Percentiles rank a stretch among this genome's conserved stretches.
These are phyloP conservation scores for Blumeriella jaapii DNA, from an alignment of 2,329 filamentous ascomycete species.

Conservation along the genomic window DNA sequence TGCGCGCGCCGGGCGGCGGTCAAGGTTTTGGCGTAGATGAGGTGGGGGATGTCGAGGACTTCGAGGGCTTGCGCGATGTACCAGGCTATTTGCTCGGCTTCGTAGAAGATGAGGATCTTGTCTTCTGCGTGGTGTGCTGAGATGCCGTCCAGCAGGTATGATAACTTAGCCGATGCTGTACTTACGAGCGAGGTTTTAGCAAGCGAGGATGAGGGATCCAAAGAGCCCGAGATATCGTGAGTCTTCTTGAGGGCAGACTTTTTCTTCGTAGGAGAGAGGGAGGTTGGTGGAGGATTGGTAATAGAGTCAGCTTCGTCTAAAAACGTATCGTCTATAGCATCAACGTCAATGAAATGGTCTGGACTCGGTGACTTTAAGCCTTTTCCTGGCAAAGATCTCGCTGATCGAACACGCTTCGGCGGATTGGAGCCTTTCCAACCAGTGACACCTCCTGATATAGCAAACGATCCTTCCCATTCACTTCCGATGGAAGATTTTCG, in stretches of 20 bases:
- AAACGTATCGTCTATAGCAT: too few relatives aligned
- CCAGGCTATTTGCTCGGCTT: constrained; percentile 74
- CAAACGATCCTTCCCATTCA: too few relatives aligned
- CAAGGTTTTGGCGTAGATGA: constrained; percentile 58
- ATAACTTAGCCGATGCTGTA: constrained; percentile 77
- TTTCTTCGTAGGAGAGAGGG: too few relatives aligned
- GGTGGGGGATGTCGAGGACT: constrained; percentile 48
- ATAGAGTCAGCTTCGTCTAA: too few relatives aligned
- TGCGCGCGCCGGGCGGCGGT: constrained; percentile 51
- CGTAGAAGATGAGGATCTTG: constrained; percentile 89
- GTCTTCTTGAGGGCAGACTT: constrained; percentile 16
- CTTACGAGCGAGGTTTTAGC: constrained; percentile 46
- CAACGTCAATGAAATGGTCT: too few relatives aligned
- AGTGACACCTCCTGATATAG: constrained; percentile 19
- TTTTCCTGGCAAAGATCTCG: background rate
- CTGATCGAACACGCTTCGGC: constrained; percentile 9
- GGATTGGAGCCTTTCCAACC: constrained; percentile 13
- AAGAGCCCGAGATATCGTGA: constrained; percentile 16
- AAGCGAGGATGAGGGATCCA: constrained; percentile 14
- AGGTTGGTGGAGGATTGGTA: too few relatives aligned
- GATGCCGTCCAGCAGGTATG: constrained; percentile 69
- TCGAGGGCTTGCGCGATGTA: constrained; percentile 79
- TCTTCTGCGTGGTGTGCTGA: constrained; percentile 55
- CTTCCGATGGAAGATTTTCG: constrained; percentile 4
- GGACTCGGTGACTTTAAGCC: background rate